A percentile compares a stretch with the other conserved stretches of the same genome.
Evolutionary conservation across 768 basidiomycete species (phyloP).

Genomic region (Mycena pura): DNA sequence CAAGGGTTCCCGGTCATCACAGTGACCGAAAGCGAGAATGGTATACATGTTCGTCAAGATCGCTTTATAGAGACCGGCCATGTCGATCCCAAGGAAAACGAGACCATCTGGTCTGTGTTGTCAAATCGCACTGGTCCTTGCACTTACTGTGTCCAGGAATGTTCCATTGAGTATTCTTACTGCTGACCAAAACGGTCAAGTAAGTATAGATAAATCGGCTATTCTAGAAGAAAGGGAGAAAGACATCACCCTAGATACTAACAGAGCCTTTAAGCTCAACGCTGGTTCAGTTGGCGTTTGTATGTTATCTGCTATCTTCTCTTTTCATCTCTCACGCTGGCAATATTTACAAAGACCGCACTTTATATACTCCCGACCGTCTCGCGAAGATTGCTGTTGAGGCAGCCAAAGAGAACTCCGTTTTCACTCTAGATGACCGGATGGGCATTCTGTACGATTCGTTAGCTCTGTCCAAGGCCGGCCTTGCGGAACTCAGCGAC

Average conservation of each 20-base stretch:
- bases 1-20: conserved; percentile 90
- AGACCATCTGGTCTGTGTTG: conserved; percentile 79
- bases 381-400: conserved; percentile 80
- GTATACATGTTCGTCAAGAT: conserved; percentile 86
- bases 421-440: conserved; percentile 84
- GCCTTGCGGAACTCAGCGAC: conserved; percentile 77
- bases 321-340: not conserved
- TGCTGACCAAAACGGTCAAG: conserved; percentile 62
- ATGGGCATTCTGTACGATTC: conserved; percentile 89
- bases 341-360: conserved; percentile 64
- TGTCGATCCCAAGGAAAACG: conserved; percentile 80
- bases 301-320: conserved; percentile 44
- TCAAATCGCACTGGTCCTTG: not conserved
- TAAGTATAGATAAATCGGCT: conserved; percentile 61
- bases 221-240: conserved; percentile 75
- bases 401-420: conserved; percentile 67
- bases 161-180: conserved; percentile 81
- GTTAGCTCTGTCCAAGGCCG: conserved; percentile 81
- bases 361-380: conserved; percentile 83
- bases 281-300: conserved; percentile 89
- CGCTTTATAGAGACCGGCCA: conserved; percentile 89
- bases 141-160: conserved; percentile 55
- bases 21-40: conserved; percentile 76
- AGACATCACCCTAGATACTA: conserved; percentile 73
- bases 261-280: conserved; percentile 87